These are phyloP conservation scores for Hanseniaspora sp. DNA, from an alignment of 1,139 yeast species.

Conservation along the genomic window DNA sequence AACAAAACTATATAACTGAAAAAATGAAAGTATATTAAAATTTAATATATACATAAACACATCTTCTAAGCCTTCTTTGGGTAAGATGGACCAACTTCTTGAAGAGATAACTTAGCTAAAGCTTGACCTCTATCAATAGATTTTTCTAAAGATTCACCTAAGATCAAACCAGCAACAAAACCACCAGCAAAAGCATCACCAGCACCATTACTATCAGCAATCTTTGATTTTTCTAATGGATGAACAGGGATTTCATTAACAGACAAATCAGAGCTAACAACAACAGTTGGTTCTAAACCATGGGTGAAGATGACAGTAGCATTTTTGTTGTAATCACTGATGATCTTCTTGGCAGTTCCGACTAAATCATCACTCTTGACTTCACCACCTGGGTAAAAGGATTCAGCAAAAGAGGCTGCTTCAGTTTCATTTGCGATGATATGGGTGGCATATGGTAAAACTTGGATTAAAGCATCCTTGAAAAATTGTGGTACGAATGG, in stretches of 20 bases:
- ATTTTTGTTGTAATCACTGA: conserved; percentile 37
- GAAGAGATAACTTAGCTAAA: conserved; percentile 87
- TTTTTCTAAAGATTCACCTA: conserved; percentile 52
- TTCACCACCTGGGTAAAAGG: conserved; percentile 45
- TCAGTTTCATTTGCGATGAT: conserved; percentile 94
- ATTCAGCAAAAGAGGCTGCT: conserved; percentile 87
- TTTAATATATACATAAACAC: neutral
- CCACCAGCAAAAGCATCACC: conserved; percentile 99
- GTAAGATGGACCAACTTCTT: conserved; percentile 88
- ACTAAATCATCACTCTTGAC: conserved; percentile 48
- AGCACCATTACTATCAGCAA: conserved; percentile 95
- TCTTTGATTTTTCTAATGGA: conserved; percentile 51
- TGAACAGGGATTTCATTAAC: conserved; percentile 54
- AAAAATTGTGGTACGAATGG: conserved; percentile 94
- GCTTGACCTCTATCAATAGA: conserved; percentile 86
- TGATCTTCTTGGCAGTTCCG: conserved; percentile 71
- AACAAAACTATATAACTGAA: no score
- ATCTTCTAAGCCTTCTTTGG: conserved; percentile 33
- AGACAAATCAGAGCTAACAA: conserved; percentile 45
- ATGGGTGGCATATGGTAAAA: conserved; percentile 79
- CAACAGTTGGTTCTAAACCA: conserved; percentile 79
- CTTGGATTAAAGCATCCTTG: conserved; percentile 76
- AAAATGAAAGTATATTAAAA: neutral
- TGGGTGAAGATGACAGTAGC: conserved; percentile 89
- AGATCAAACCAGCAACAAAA: conserved; percentile 77